These are phyloP conservation scores for Blastocystis sp. DNA, from an alignment of 352 stramenopile genomes.

Conservation along the genomic window DNA sequence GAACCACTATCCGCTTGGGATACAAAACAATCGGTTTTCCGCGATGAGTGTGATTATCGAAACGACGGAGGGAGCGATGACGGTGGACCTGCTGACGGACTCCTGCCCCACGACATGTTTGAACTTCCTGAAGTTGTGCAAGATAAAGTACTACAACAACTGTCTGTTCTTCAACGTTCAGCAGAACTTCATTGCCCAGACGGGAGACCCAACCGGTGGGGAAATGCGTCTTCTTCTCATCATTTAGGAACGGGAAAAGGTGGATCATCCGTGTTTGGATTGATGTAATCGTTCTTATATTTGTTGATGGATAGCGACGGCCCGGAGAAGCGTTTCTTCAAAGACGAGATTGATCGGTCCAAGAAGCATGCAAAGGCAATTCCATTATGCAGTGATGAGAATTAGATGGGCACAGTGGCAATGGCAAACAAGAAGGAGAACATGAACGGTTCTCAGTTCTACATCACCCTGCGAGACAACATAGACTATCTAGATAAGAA, in stretches of 20 bases:
- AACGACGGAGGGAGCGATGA: constrained; percentile 83
- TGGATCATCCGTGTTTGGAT: constrained; percentile 87
- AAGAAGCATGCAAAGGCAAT: constrained; percentile 70
- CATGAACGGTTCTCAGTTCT: constrained; percentile 86
- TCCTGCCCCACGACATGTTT: constrained; percentile 78
- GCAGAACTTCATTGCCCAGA: constrained; percentile 88
- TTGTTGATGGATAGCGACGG: constrained; percentile 26
- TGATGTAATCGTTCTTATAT: constrained; percentile 77
- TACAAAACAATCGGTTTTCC: too few species aligned
- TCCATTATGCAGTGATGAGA: constrained; percentile 39
- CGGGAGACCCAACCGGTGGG: constrained; percentile 80
- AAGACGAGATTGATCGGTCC: constrained; percentile 72
- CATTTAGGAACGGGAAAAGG: constrained; percentile 81
- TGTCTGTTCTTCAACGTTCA: constrained; percentile 91
- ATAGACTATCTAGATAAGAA: constrained; percentile 85
- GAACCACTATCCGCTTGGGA: too few species aligned
- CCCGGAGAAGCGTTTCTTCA: constrained; percentile 71
- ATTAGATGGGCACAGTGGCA: constrained; percentile 74
- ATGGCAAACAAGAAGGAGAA: constrained; percentile 81
- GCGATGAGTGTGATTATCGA: constrained; percentile 87
- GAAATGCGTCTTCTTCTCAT: not conserved
- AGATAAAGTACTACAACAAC: constrained; percentile 86
- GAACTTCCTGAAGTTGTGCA: constrained; percentile 91
- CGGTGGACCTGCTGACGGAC: constrained; percentile 85
- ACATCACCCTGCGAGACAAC: constrained; percentile 89